These are phyloP conservation scores for Lichtheimia ramosa DNA, from an alignment of 371 early-diverging fungal genomes.

Conservation along the genomic window DNA sequence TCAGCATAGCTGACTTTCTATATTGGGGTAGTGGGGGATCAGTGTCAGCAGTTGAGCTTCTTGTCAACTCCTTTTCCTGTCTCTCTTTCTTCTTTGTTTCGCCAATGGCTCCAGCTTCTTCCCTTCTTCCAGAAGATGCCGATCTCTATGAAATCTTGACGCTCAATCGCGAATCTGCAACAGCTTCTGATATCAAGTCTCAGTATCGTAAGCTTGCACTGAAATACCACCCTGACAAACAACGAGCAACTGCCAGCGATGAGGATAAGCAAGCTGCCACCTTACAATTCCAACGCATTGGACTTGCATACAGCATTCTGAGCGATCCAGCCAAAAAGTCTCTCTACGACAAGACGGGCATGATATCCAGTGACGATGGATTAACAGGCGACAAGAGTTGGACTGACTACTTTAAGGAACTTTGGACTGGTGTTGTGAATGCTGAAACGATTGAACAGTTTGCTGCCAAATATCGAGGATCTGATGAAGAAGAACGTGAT, in stretches of 20 bases:
- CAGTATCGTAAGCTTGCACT: constrained; percentile 86
- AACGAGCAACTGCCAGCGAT: constrained; percentile 55
- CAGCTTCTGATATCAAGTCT: constrained; percentile 72
- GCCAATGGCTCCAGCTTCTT: constrained; percentile 4
- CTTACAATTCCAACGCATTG: constrained; percentile 78
- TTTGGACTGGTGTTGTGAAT: constrained; percentile 79
- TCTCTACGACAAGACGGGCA: constrained; percentile 74
- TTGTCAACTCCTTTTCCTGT: no score
- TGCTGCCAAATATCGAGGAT: constrained; percentile 68
- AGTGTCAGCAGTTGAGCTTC: no score
- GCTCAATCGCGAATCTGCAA: constrained; percentile 57
- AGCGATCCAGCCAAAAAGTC: constrained; percentile 72
- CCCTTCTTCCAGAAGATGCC: constrained; percentile 11
- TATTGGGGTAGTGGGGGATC: no score
- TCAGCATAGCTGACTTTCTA: no score
- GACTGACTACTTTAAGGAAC: constrained; percentile 82
- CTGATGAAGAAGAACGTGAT: constrained; percentile 84
- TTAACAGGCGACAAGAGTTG: constrained; percentile 67
- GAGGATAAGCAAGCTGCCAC: constrained; percentile 73
- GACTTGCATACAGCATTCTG: constrained; percentile 84
- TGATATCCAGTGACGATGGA: constrained; percentile 31
- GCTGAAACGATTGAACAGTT: constrained; percentile 79
- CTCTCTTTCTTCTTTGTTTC: neutral
- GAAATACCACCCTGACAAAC: constrained; percentile 83
- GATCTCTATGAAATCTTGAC: constrained; percentile 67